phyloP scores from a whole-genome alignment of 768 basidiomycete species.

The Termitomyces sp. region DNA sequence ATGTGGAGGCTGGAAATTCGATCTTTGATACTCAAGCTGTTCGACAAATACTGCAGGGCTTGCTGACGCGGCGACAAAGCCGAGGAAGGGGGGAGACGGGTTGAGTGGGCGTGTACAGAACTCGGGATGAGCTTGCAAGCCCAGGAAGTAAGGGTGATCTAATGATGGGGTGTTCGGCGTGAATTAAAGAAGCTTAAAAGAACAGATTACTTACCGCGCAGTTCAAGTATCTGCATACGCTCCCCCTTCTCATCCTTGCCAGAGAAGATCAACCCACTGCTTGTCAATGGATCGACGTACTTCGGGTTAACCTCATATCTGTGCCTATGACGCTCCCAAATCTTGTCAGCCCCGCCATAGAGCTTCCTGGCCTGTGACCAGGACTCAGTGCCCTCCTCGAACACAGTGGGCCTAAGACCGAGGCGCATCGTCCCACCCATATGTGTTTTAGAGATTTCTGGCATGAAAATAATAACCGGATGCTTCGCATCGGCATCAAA shows the following conservation, averaged over 20 bases:
- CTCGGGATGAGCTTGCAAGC: slow-evolving; percentile 95
- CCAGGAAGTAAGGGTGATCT: slow-evolving; percentile 95
- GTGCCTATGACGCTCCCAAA: slow-evolving; percentile 97
- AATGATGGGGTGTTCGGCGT: not conserved
- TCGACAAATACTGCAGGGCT: slow-evolving; percentile 53
- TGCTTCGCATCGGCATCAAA: slow-evolving; percentile 59
- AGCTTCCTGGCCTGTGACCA: slow-evolving; percentile 75
- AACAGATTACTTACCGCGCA: slow-evolving; percentile 54
- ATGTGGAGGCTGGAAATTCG: slow-evolving; percentile 68
- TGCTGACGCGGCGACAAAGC: slow-evolving; percentile 83
- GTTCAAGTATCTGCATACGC: slow-evolving; percentile 94
- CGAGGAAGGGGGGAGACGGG: slow-evolving; percentile 96
- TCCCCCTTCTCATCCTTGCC: slow-evolving; percentile 96
- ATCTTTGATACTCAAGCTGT: slow-evolving; percentile 66
- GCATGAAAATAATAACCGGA: slow-evolving; percentile 94
- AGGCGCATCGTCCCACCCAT: slow-evolving; percentile 99
- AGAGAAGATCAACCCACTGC: slow-evolving; percentile 59
- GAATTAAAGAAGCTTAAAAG: not conserved
- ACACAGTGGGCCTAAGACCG: slow-evolving; percentile 95
- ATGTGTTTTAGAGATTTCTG: slow-evolving; percentile 95
- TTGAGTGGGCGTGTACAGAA: slow-evolving; percentile 98
- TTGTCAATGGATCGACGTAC: slow-evolving; percentile 68
- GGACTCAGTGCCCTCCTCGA: slow-evolving; percentile 61
- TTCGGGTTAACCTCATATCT: slow-evolving; percentile 93
- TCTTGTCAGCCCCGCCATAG: slow-evolving; percentile 77